Base-by-base conservation (phyloP, 1,139 yeast species). In the Pichia sp. region DNA sequence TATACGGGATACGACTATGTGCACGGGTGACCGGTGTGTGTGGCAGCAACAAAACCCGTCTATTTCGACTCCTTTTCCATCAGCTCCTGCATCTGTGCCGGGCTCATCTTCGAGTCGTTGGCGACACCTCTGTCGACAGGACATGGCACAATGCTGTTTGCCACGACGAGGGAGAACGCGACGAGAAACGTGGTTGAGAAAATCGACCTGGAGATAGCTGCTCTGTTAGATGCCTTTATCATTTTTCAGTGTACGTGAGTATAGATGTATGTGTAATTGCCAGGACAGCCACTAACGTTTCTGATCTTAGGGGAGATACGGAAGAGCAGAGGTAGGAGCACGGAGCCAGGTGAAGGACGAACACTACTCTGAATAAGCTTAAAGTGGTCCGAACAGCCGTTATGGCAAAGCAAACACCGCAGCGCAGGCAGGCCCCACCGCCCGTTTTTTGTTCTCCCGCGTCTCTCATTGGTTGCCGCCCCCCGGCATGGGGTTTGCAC, bases 111-210 rank as follows among this genome's bases (percentile, higher is more conserved):
- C 20, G 69, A 61, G 24, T 71, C 73, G 47, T 71, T 71, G 42
- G 62, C 66, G 45, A 69, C 55, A 4, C 64, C 57, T 46, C 63
- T 58, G 61, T 82, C 85, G 24, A 84, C 85, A 1, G 95, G 95
- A 71, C 95, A 87, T n/a, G 91, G 91, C 51, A 87, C 69, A 16
- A 84, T 62, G 17, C 85, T 80, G 62, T 87, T 86, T 12, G 88
- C 85, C 2, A 86, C 82, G 12, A 87, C 93, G 52, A 88, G 73
- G 53, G 83, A 73, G 58, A 86, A 79, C 49, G 93, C 86, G 34
- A 87, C 82, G 40, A 86, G 79, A 63, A 85, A 85, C 0, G 93
- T 86, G n/a, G 91, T 81, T 36, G 85, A 80, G 70, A 87, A 87
- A 57, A 86, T 75, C 30, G 90, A 84, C 55, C 80, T 79, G 34